phyloP scores from a whole-genome alignment of 1,284 basidiomycete species.

The Melampsora abietis-canadensis region DNA sequence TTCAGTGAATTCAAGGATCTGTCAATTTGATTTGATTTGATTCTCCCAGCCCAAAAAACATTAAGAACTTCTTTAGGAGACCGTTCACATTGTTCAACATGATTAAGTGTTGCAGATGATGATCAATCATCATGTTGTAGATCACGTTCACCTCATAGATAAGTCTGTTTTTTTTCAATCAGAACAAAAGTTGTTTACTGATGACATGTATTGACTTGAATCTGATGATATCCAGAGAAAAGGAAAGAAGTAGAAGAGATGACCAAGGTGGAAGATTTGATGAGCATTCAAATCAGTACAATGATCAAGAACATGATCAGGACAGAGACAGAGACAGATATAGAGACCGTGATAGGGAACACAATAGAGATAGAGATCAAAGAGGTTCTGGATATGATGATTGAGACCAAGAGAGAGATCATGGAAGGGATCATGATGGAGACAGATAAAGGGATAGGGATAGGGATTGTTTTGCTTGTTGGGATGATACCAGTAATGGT shows the following conservation, averaged over 20 bases:
- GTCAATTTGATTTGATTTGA: no score
- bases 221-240: conserved; percentile 6
- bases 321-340: conserved; percentile 50
- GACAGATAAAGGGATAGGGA: conserved; percentile 46
- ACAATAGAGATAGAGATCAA: conserved; percentile 46
- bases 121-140: conserved; percentile 22
- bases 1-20: no score
- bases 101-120: conserved; percentile 5
- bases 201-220: no score
- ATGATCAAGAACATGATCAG: conserved; percentile 52
- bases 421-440: conserved; percentile 53
- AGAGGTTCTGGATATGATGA: conserved; percentile 40
- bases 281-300: conserved; percentile 54
- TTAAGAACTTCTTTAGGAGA: conserved; percentile 34
- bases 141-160: conserved; percentile 40
- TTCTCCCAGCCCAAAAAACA: no score
- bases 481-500: conserved; percentile 55
- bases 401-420: conserved; percentile 50
- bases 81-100: conserved; percentile 30
- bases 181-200: no score
- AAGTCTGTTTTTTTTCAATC: conserved; percentile 1
- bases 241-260: conserved; percentile 20
- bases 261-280: conserved; percentile 14
- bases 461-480: conserved; percentile 44
- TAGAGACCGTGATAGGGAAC: conserved; percentile 50